Evolutionary conservation across 371 early-diverging fungal genomes (phyloP).

Genomic region (Mortierella sp.): DNA sequence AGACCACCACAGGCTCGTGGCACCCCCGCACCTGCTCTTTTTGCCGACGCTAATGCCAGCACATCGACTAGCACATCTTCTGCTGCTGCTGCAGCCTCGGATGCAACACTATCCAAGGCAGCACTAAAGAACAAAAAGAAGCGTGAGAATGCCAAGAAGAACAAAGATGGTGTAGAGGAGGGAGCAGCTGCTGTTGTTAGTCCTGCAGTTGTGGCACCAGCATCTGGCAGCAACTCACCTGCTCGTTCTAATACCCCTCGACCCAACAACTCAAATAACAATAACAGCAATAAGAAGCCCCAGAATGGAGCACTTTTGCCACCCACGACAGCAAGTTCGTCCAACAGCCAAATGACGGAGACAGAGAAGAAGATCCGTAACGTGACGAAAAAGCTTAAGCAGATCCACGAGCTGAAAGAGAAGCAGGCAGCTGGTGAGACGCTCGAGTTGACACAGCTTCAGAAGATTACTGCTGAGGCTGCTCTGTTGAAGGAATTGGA

Average conservation of each 20-base stretch:
- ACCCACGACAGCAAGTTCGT: slow-evolving; percentile 43
- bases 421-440: slow-evolving; percentile 82
- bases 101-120: slow-evolving; percentile 56
- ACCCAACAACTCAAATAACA: slow-evolving; percentile 15
- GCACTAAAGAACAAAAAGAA: slow-evolving; percentile 75
- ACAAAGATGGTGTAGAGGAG: slow-evolving; percentile 46
- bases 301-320: slow-evolving; percentile 37
- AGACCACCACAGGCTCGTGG: slow-evolving; percentile 85
- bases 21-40: slow-evolving; percentile 62
- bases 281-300: slow-evolving; percentile 25
- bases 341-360: slow-evolving; percentile 57
- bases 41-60: slow-evolving; percentile 41
- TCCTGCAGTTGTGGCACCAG: slow-evolving; percentile 30
- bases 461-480: slow-evolving; percentile 60
- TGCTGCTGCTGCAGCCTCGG: slow-evolving; percentile 18
- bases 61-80: slow-evolving; percentile 8
- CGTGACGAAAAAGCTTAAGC: slow-evolving; percentile 90
- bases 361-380: slow-evolving; percentile 88
- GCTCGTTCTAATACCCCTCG: slow-evolving; percentile 48
- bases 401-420: slow-evolving; percentile 88
- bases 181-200: slow-evolving; percentile 22
- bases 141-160: slow-evolving; percentile 63
- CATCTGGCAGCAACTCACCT: slow-evolving; percentile 38
- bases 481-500: slow-evolving; percentile 57
- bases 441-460: slow-evolving; percentile 84